Conservation (phyloP, 1,139 yeast species). For the Ogataea hybrid region DNA sequence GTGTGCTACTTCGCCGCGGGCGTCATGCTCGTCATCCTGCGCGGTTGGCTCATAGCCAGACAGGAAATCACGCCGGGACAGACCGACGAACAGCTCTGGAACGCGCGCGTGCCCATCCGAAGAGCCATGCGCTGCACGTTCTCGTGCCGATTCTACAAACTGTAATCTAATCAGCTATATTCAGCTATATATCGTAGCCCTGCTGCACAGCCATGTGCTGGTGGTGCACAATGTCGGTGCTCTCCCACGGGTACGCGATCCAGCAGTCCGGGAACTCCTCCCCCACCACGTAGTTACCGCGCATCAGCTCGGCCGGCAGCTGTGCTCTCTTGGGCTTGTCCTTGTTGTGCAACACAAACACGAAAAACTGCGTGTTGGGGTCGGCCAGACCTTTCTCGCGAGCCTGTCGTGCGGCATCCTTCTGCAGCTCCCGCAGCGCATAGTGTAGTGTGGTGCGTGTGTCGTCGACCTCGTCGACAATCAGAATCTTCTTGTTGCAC, state of each 20-base stretch:
- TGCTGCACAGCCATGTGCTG: constrained; percentile 78
- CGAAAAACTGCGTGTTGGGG: constrained; percentile 68
- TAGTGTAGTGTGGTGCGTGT: constrained; percentile 94
- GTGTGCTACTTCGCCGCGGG: constrained; percentile 46
- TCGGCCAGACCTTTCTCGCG: constrained; percentile 43
- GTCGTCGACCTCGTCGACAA: constrained; percentile 94
- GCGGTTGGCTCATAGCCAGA: constrained; percentile 52
- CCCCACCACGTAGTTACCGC: constrained; percentile 80
- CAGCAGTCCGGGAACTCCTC: constrained; percentile 88
- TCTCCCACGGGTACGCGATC: constrained; percentile 96
- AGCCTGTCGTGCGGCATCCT: constrained; percentile 69
- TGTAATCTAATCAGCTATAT: constrained; percentile 15
- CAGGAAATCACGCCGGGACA: constrained; percentile 32
- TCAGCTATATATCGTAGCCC: constrained; percentile 43
- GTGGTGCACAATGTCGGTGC: constrained; percentile 84
- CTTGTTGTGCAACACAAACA: constrained; percentile 93
- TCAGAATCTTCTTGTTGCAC: constrained; percentile 36
- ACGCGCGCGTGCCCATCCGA: constrained; percentile 21
- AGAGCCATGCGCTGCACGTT: constrained; percentile 10
- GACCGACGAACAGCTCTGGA: constrained; percentile 27
- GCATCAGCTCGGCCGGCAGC: constrained; percentile 47
- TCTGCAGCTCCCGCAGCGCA: constrained; percentile 82
- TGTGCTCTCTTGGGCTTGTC: constrained; percentile 82
- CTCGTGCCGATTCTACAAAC: constrained; percentile 12
- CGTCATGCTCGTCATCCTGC: constrained; percentile 36